These are phyloP conservation scores for Diospyros lotus DNA, from an alignment of 148 eudicot species.

Conservation along the genomic window DNA sequence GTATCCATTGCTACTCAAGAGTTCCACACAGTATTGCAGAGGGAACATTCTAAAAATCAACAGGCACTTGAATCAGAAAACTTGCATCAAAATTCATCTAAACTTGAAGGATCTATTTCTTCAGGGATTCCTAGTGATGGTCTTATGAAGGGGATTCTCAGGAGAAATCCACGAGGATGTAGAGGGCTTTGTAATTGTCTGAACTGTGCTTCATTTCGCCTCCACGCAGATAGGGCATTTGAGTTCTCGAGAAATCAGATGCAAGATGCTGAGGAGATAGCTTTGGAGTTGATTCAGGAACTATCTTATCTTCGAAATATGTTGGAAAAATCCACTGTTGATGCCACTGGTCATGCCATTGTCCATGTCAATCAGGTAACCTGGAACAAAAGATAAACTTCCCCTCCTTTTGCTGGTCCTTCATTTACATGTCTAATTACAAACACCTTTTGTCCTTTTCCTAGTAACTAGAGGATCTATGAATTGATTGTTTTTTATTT, in stretches of 20 bases:
- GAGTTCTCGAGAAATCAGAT: slow-evolving; percentile 74
- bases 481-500: background rate
- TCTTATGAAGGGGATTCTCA: slow-evolving; percentile 50
- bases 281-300: slow-evolving; percentile 51
- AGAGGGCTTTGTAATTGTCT: slow-evolving; percentile 74
- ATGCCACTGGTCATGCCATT: slow-evolving; percentile 18
- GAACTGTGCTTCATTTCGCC: slow-evolving; percentile 63
- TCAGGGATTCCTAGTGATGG: slow-evolving; percentile 13
- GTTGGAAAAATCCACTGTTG: slow-evolving; percentile 30
- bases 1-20: slow-evolving; percentile 14
- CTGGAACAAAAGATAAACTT: background rate
- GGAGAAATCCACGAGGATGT: slow-evolving; percentile 72
- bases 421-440: background rate
- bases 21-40: background rate
- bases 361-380: slow-evolving; percentile 38
- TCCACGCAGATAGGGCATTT: slow-evolving; percentile 76
- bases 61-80: slow-evolving; percentile 14
- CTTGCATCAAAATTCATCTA: slow-evolving; percentile 18
- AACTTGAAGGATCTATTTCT: slow-evolving; percentile 17
- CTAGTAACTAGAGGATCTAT: background rate
- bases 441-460: background rate
- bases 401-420: background rate
- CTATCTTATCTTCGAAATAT: slow-evolving; percentile 34
- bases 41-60: slow-evolving; percentile 1
- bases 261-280: slow-evolving; percentile 69